phyloP scores from a whole-genome alignment of 495 filamentous ascomycete species.

The Trichoderma virens region DNA sequence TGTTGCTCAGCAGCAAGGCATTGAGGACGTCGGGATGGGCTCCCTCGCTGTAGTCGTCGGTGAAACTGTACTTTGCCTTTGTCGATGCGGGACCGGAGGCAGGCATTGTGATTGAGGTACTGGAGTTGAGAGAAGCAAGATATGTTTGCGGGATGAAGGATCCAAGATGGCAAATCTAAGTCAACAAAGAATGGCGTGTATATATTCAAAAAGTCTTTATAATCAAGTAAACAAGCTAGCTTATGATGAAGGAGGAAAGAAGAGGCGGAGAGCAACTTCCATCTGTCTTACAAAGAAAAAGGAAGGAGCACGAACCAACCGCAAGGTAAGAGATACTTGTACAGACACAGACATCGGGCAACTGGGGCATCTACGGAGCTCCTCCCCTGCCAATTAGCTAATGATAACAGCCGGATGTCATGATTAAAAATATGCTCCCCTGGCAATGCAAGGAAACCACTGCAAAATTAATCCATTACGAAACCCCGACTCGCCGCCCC shows the following conservation, averaged over 20 bases:
- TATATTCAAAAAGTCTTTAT: no score
- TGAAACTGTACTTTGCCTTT: slow-evolving; percentile 9
- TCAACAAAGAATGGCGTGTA: no score
- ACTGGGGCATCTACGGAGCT: background rate
- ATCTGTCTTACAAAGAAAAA: background rate
- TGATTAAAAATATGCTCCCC: no score
- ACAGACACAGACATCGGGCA: background rate
- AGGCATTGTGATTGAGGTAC: background rate
- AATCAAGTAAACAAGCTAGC: no score
- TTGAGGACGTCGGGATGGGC: slow-evolving; percentile 10
- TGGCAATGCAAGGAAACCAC: no score
- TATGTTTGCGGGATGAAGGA: background rate
- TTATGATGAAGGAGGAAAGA: background rate
- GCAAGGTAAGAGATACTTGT: background rate
- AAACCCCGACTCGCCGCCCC: background rate
- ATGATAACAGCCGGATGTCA: no score
- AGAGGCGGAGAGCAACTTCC: background rate
- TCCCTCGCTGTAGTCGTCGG: slow-evolving; percentile 12
- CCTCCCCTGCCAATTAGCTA: background rate
- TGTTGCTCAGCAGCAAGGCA: slow-evolving; percentile 10
- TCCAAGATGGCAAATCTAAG: background rate
- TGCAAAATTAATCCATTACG: slow-evolving; percentile 3
- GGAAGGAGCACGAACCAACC: background rate
- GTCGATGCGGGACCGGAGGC: background rate
- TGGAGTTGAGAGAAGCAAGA: background rate